Conservation (phyloP, 345 rosid species). For the Excoecaria cochinchinensis region DNA sequence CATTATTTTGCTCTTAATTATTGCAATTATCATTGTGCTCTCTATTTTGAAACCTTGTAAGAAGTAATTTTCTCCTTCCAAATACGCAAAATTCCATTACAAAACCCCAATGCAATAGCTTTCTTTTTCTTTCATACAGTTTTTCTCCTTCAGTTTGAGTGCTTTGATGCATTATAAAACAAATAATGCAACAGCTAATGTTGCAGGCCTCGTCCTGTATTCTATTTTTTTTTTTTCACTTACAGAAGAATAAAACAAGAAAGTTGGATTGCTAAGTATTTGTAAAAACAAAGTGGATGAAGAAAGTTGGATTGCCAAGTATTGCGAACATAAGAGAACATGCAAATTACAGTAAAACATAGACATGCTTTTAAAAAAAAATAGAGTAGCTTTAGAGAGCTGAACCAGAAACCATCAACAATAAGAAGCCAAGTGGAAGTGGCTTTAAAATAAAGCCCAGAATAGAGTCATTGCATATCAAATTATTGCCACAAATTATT, state of each 20-base stretch:
- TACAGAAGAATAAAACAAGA: too few relatives aligned
- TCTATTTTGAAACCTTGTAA: constrained; percentile 61
- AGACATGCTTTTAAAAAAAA: not conserved
- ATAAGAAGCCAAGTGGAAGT: constrained; percentile 13
- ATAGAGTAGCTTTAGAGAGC: not conserved
- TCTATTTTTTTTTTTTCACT: not conserved
- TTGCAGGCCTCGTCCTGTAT: not conserved
- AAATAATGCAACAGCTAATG: not conserved
- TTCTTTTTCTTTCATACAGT: not conserved
- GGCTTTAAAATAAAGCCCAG: constrained; percentile 5
- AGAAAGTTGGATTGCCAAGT: too few relatives aligned
- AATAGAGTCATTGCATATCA: constrained; percentile 15
- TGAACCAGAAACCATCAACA: not conserved
- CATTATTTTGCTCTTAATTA: constrained; percentile 49
- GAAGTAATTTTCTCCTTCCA: constrained; percentile 12
- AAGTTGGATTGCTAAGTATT: not conserved
- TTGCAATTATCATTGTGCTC: constrained; percentile 51
- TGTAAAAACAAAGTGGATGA: not conserved
- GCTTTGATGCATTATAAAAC: not conserved
- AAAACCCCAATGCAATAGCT: too few relatives aligned
- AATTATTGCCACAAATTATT: constrained; percentile 37
- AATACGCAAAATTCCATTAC: too few relatives aligned
- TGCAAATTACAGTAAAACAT: not conserved
- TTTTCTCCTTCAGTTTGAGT: not conserved
- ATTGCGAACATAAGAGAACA: not conserved